These are phyloP conservation scores for Aspergillus aculeatinus DNA, from an alignment of 2,329 filamentous ascomycete genomes.

Conservation along the genomic window DNA sequence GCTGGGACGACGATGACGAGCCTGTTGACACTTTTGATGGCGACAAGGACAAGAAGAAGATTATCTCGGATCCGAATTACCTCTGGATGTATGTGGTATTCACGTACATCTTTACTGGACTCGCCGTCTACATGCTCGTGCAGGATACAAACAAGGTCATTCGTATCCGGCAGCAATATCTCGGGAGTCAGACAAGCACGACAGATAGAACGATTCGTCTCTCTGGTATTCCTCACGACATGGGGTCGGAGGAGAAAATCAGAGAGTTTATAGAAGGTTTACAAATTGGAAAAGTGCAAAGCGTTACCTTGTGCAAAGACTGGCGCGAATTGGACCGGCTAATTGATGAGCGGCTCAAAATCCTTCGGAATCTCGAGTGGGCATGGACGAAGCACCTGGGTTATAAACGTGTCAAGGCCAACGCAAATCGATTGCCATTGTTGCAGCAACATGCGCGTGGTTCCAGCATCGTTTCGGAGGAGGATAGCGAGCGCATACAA, in stretches of 20 bases:
- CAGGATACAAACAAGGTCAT: constrained; percentile 83
- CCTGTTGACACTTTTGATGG: constrained; percentile 30
- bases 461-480: constrained; percentile 29
- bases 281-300: constrained; percentile 85
- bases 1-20: constrained; percentile 37
- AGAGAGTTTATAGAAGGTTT: constrained; percentile 84
- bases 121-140: constrained; percentile 81
- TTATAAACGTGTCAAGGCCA: constrained; percentile 51
- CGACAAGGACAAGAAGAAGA: constrained; percentile 33
- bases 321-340: constrained; percentile 80
- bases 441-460: constrained; percentile 50
- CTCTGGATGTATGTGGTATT: constrained; percentile 95
- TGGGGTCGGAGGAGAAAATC: constrained; percentile 79
- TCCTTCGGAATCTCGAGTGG: constrained; percentile 74
- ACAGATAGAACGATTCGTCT: constrained; percentile 92
- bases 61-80: constrained; percentile 52
- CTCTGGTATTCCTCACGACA: constrained; percentile 77
- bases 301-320: constrained; percentile 78
- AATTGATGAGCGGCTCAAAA: constrained; percentile 63
- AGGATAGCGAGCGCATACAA: constrained; percentile 60
- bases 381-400: constrained; percentile 78
- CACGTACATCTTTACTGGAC: constrained; percentile 82
- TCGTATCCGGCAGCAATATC: constrained; percentile 79
- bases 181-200: constrained; percentile 90
- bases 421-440: constrained; percentile 46